Conservation (phyloP, 1,139 yeast species). For the Candida mesenterica region DNA sequence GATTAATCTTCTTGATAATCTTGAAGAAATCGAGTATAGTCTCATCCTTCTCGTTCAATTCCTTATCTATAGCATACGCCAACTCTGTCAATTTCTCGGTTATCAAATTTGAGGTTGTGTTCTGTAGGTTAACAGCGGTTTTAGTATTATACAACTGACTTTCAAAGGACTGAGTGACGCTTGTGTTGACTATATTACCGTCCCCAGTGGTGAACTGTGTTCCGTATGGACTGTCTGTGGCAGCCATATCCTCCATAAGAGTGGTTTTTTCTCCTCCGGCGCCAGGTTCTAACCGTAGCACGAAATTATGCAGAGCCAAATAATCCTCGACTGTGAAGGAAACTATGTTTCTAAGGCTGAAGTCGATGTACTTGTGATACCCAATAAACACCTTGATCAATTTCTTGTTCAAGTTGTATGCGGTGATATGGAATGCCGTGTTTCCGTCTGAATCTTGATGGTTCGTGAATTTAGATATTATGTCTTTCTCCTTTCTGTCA, state of each 20-base stretch:
- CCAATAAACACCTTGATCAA: conserved; percentile 70
- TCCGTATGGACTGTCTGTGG: conserved; percentile 2
- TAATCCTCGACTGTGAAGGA: conserved; percentile 77
- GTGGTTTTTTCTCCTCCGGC: conserved; percentile 12
- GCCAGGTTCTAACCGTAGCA: conserved; percentile 17
- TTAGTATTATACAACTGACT: conserved; percentile 39
- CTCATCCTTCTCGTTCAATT: conserved; percentile 40
- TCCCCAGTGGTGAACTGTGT: conserved; percentile 9
- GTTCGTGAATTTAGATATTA: conserved; percentile 68
- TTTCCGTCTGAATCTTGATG: conserved; percentile 83
- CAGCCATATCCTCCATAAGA: background rate
- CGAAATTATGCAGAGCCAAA: conserved; percentile 44
- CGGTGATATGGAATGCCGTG: conserved; percentile 83
- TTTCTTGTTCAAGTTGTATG: conserved; percentile 69
- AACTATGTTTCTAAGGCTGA: conserved; percentile 59
- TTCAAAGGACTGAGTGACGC: conserved; percentile 32
- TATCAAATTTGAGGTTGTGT: conserved; percentile 32
- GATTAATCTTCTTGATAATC: conserved; percentile 25
- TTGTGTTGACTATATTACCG: conserved; percentile 9
- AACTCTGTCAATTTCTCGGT: conserved; percentile 43
- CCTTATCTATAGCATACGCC: conserved; percentile 41
- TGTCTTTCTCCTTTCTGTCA: conserved; percentile 12
- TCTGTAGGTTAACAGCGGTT: conserved; percentile 37
- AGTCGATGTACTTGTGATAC: conserved; percentile 70
- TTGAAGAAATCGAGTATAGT: conserved; percentile 30